phyloP scores from a whole-genome alignment of 78 protist genomes.

The Emiliania huxleyi region DNA sequence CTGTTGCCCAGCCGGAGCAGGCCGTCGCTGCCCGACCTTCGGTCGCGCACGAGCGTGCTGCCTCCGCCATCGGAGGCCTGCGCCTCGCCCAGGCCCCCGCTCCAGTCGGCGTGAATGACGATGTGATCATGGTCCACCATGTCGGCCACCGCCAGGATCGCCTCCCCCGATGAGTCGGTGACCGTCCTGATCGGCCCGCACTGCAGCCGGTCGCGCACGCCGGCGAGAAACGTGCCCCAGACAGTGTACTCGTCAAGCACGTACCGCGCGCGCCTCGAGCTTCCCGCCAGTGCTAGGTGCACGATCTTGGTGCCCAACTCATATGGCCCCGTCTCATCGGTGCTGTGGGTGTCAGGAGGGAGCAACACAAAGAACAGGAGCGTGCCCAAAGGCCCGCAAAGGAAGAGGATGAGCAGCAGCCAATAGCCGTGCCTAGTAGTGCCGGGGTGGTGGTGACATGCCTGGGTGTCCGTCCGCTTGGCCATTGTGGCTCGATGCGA shows the following conservation, averaged over 20 bases:
- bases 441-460: too few species aligned
- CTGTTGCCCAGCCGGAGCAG: neutral
- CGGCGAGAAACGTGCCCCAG: neutral
- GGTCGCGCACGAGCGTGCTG: too few species aligned
- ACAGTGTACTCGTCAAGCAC: neutral
- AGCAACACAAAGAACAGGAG: neutral
- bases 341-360: neutral
- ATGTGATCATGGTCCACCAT: neutral
- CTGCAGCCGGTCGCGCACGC: neutral
- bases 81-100: neutral
- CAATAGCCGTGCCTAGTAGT: too few species aligned
- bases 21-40: neutral
- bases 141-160: neutral
- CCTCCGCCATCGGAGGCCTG: too few species aligned
- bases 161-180: neutral
- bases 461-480: too few species aligned
- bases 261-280: neutral
- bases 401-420: neutral
- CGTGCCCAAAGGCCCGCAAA: neutral
- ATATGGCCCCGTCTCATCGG: neutral
- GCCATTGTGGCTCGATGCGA: too few species aligned
- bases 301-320: neutral
- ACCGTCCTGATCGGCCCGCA: neutral
- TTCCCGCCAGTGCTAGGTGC: neutral
- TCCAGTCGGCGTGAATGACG: neutral